A percentile compares a stretch with the other conserved stretches of the same genome.
phyloP scores from a whole-genome alignment of 225 moss, liverwort and hornwort genomes.

The Antitrichia curtipendula region DNA sequence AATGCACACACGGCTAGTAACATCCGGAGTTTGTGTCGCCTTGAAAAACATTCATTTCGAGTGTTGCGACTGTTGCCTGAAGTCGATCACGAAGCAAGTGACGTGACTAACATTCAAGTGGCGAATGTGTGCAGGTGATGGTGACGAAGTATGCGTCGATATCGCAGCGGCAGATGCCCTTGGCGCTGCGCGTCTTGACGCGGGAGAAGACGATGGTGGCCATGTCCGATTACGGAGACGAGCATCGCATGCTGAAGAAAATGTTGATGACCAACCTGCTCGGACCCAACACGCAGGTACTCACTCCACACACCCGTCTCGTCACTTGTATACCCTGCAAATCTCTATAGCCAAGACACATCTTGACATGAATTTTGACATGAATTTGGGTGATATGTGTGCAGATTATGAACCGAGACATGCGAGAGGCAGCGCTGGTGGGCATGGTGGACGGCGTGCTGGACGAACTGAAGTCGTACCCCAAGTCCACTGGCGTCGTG shows the following conservation, averaged over 20 bases:
- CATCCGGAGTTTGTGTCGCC: neutral
- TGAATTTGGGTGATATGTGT: neutral
- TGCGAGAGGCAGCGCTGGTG: conserved; percentile 22
- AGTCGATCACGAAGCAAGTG: neutral
- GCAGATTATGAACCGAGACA: conserved; percentile 20
- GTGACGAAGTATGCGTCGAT: conserved; percentile 44
- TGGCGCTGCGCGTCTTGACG: conserved; percentile 29
- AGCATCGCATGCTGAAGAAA: conserved; percentile 59
- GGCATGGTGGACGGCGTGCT: conserved; percentile 27
- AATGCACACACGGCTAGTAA: neutral
- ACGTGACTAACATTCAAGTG: neutral
- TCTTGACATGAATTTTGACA: neutral
- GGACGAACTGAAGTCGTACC: conserved; percentile 1
- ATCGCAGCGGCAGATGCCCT: conserved; percentile 30
- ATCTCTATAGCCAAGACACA: neutral
- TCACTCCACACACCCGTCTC: neutral
- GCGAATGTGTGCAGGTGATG: conserved; percentile 9
- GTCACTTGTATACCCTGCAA: neutral
- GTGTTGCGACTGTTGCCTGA: neutral
- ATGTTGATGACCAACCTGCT: conserved; percentile 17
- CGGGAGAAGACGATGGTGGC: conserved; percentile 51
- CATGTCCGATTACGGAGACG: conserved; percentile 52
- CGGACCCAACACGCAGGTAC: conserved; percentile 28
- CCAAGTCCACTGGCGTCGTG: conserved; percentile 16
- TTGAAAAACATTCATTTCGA: neutral